Conservation (phyloP, 2,329 filamentous ascomycete genomes). For the Trichoderma koningiopsis region DNA sequence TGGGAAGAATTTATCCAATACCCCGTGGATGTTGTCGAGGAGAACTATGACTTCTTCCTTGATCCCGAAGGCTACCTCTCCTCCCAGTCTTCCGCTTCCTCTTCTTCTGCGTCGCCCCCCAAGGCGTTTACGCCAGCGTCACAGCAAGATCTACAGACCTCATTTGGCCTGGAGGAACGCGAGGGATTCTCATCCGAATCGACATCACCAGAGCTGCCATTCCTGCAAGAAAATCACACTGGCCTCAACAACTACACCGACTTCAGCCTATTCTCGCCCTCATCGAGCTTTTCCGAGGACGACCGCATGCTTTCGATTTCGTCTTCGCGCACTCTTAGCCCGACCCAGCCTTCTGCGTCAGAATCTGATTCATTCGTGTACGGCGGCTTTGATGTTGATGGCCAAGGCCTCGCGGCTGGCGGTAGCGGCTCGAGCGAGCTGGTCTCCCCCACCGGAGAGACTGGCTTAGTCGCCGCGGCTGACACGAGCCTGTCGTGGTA, state of each 20-base stretch:
- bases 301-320: conserved; percentile 44
- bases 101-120: conserved; percentile 33
- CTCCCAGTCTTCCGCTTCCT: conserved; percentile 38
- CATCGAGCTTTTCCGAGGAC: conserved; percentile 52
- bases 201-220: conserved; percentile 39
- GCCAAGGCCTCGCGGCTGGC: not conserved
- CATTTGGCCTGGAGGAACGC: conserved; percentile 21
- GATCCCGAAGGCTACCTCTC: conserved; percentile 48
- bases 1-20: conserved; percentile 54
- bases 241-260: conserved; percentile 49
- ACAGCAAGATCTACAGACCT: conserved; percentile 28
- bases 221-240: conserved; percentile 35
- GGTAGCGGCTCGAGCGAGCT: conserved; percentile 12
- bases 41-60: conserved; percentile 51
- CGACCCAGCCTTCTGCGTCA: conserved; percentile 13
- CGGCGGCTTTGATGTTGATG: not conserved
- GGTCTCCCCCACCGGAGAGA: conserved; percentile 5
- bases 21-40: conserved; percentile 36
- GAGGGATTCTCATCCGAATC: conserved; percentile 19
- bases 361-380: not conserved
- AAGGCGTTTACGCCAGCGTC: conserved; percentile 35
- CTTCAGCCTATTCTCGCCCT: conserved; percentile 59
- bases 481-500: conserved; percentile 1
- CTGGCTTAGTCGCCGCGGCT: not conserved
- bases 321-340: conserved; percentile 20